These are phyloP conservation scores for Trichoderma sp. DNA, from an alignment of 2,329 filamentous ascomycete species.

Conservation along the genomic window DNA sequence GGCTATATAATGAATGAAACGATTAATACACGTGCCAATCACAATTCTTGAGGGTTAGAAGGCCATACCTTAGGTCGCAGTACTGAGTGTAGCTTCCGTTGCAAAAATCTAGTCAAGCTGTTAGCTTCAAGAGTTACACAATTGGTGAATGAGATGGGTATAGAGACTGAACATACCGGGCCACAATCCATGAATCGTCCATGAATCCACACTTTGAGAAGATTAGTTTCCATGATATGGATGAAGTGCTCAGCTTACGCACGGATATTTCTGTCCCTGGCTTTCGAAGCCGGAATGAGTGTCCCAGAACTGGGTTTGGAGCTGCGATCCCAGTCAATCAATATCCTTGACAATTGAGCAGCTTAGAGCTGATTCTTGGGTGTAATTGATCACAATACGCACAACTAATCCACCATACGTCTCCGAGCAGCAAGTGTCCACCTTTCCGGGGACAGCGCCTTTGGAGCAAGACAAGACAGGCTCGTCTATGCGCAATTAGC, in stretches of 20 bases:
- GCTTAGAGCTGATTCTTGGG: background rate
- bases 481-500: slow-evolving; percentile 23
- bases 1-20: slow-evolving; percentile 36
- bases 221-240: no score
- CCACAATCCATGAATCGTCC: slow-evolving; percentile 66
- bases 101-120: slow-evolving; percentile 46
- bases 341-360: background rate
- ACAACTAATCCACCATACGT: slow-evolving; percentile 65
- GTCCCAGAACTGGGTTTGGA: slow-evolving; percentile 67
- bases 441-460: slow-evolving; percentile 47
- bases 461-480: slow-evolving; percentile 53
- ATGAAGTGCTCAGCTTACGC: no score
- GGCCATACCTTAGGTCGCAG: slow-evolving; percentile 57
- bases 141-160: background rate
- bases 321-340: slow-evolving; percentile 32
- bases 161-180: slow-evolving; percentile 40
- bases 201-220: no score
- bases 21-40: background rate
- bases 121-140: background rate
- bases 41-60: background rate
- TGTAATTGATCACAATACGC: slow-evolving; percentile 27
- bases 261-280: slow-evolving; percentile 61
- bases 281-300: slow-evolving; percentile 64
- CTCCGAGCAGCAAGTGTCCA: slow-evolving; percentile 66
- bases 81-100: slow-evolving; percentile 65